Evolutionary conservation across 805 yeast species (phyloP).

Genomic region (Suhomyces vadensis): DNA sequence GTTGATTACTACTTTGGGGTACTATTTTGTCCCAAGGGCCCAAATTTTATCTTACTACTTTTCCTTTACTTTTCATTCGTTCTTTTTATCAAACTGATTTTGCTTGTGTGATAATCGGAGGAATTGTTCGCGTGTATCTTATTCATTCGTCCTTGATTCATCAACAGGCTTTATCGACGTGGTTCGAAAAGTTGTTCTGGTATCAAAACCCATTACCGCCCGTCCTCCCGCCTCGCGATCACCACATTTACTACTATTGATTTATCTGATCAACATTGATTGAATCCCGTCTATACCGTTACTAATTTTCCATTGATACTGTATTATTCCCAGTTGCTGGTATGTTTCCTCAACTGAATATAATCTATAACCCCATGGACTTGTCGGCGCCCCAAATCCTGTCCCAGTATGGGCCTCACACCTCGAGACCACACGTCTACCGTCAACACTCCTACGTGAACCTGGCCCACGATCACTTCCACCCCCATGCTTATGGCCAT

Average conservation of each 20-base stretch:
- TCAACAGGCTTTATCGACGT: background rate
- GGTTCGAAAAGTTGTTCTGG: background rate
- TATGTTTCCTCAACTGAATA: slow-evolving; percentile 7
- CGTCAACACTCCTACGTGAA: slow-evolving; percentile 1
- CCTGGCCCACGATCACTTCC: background rate
- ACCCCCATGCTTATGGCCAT: slow-evolving; percentile 2
- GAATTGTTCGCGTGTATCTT: background rate
- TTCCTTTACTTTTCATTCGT: background rate
- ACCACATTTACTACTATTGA: background rate
- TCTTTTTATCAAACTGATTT: background rate
- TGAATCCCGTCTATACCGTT: too few species aligned
- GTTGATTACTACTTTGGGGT: background rate
- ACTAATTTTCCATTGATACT: too few species aligned
- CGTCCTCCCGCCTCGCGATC: background rate
- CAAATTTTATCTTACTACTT: background rate
- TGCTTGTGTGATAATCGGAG: background rate
- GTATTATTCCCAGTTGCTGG: too few species aligned
- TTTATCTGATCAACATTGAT: too few species aligned
- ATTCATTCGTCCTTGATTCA: background rate
- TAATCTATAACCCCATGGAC: slow-evolving; percentile 4
- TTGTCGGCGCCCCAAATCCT: slow-evolving; percentile 1
- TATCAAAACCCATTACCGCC: background rate
- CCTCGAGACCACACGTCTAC: background rate
- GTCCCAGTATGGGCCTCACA: background rate
- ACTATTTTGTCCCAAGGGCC: background rate